These are phyloP conservation scores for Begonia loranthoides DNA, from an alignment of 306 rosid species.

Conservation along the genomic window DNA sequence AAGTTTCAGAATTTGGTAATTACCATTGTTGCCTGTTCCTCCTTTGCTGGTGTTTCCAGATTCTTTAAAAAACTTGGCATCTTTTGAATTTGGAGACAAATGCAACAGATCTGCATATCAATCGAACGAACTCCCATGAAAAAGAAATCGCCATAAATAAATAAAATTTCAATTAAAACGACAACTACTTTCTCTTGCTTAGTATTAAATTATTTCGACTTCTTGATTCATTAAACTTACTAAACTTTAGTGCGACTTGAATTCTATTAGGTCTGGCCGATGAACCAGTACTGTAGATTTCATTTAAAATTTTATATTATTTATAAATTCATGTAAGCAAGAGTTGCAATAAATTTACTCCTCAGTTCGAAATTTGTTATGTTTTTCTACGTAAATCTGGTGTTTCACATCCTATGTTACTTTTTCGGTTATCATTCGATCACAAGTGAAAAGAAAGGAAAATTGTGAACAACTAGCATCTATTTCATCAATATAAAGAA, in stretches of 20 bases:
- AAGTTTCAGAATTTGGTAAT: slow-evolving; percentile 18
- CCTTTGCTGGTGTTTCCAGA: slow-evolving; percentile 1
- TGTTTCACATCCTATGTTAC: too few species aligned
- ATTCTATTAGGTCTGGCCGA: neutral
- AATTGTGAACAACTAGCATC: too few species aligned
- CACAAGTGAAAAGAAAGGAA: too few species aligned
- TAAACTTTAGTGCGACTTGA: neutral
- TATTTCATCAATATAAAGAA: too few species aligned
- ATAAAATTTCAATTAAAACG: neutral
- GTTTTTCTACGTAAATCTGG: too few species aligned
- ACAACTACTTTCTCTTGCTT: neutral
- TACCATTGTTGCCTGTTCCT: slow-evolving; percentile 10
- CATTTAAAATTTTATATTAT: too few species aligned
- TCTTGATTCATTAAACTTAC: neutral
- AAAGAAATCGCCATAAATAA: neutral
- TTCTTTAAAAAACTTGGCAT: slow-evolving; percentile 47
- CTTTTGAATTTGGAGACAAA: slow-evolving; percentile 43
- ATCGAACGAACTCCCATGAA: neutral
- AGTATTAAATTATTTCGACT: neutral
- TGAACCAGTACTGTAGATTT: neutral
- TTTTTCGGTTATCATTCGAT: too few species aligned
- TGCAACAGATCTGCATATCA: slow-evolving; percentile 45
- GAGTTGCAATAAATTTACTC: too few species aligned
- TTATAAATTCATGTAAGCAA: too few species aligned
- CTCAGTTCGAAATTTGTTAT: too few species aligned